Evolutionary conservation across 2,329 filamentous ascomycete species (phyloP).

Genomic region (Paramyrothecium roridum): DNA sequence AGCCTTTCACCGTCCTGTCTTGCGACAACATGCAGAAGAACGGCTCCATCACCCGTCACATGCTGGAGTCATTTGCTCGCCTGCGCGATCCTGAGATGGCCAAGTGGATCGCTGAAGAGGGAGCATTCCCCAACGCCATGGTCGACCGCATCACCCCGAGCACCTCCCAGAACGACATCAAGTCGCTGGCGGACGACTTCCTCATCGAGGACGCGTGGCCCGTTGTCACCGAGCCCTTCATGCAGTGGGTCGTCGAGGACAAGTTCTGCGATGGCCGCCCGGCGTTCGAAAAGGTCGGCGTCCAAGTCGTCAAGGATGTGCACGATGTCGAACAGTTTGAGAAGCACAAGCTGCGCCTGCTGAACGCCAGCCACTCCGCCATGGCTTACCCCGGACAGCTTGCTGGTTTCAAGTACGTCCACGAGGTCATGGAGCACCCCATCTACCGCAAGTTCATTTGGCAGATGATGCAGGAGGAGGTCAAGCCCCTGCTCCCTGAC

Average conservation of each 20-base stretch:
- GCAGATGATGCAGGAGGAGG: slow-evolving; percentile 54
- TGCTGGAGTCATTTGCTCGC: slow-evolving; percentile 48
- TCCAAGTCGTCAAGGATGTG: slow-evolving; percentile 49
- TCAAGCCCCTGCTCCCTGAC: slow-evolving; percentile 47
- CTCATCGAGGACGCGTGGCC: slow-evolving; percentile 49
- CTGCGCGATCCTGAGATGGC: slow-evolving; percentile 44
- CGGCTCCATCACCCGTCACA: slow-evolving; percentile 47
- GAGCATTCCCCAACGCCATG: slow-evolving; percentile 52
- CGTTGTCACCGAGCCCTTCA: slow-evolving; percentile 53
- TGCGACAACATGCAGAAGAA: slow-evolving; percentile 59
- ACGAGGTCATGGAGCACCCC: slow-evolving; percentile 50
- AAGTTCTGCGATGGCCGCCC: slow-evolving; percentile 48
- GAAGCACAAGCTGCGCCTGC: slow-evolving; percentile 54
- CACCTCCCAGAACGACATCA: slow-evolving; percentile 42
- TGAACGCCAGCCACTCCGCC: slow-evolving; percentile 51
- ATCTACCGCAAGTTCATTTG: slow-evolving; percentile 43
- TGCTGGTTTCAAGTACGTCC: slow-evolving; percentile 51
- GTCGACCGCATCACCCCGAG: slow-evolving; percentile 53
- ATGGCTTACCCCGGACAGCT: slow-evolving; percentile 49
- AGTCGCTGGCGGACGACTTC: slow-evolving; percentile 37
- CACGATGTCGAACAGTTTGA: slow-evolving; percentile 51
- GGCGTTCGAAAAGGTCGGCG: slow-evolving; percentile 48
- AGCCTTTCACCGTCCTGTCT: slow-evolving; percentile 52
- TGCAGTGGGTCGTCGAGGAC: slow-evolving; percentile 55
- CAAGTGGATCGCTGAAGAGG: slow-evolving; percentile 44